Percentiles rank a stretch among this genome's conserved stretches.
Conservation (phyloP, 164 flowering plant genomes). For the Annona cherimola region DNA sequence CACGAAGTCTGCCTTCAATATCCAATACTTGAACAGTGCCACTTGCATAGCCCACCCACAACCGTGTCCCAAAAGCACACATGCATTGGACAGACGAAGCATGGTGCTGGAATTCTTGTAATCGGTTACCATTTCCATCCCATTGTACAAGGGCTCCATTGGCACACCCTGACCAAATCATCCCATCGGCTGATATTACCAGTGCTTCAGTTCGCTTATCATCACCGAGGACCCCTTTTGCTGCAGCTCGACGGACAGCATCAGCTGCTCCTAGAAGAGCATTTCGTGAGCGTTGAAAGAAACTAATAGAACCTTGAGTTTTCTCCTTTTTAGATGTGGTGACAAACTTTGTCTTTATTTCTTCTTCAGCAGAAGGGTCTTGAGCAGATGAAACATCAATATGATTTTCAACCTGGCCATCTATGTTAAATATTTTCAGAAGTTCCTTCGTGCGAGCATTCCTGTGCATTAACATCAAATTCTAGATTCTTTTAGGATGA, state of each 20-base stretch:
- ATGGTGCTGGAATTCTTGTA: constrained; percentile 63
- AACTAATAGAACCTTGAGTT: constrained; percentile 40
- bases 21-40: constrained; percentile 74
- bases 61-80: constrained; percentile 64
- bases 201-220: constrained; percentile 80
- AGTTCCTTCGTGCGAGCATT: constrained; percentile 90
- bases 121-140: constrained; percentile 86
- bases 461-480: constrained; percentile 36
- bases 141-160: constrained; percentile 86
- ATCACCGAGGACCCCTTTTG: constrained; percentile 62
- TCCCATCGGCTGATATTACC: constrained; percentile 60
- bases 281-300: constrained; percentile 89
- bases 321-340: constrained; percentile 82
- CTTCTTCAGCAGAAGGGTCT: constrained; percentile 65
- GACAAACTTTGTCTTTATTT: constrained; percentile 61
- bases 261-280: constrained; percentile 99
- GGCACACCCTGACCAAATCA: constrained; percentile 83
- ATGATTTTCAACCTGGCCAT: constrained; percentile 79
- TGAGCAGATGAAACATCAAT: constrained; percentile 46
- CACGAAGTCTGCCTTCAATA: constrained; percentile 71
- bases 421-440: constrained; percentile 74
- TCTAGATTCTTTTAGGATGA: neutral
- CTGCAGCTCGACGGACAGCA: constrained; percentile 92
- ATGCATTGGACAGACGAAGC: constrained; percentile 62
- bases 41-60: constrained; percentile 85